Conservation (phyloP, 2,329 filamentous ascomycete species). For the Fusarium hainanense region DNA sequence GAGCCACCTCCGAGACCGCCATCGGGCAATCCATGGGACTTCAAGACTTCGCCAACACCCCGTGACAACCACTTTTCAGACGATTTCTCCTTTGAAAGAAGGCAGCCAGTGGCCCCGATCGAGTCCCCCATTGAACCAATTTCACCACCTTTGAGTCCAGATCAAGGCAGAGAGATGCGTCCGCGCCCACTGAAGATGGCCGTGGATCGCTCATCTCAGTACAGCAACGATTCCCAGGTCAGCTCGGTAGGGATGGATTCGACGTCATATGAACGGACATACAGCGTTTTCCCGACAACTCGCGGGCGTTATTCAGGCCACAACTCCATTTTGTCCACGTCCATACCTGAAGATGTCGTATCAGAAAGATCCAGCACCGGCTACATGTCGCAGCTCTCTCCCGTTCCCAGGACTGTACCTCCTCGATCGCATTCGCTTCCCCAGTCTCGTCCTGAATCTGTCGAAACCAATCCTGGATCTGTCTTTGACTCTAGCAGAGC, state of each 20-base stretch:
- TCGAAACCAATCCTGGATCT: conserved; percentile 42
- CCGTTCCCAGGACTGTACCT: conserved; percentile 26
- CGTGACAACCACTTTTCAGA: conserved; percentile 37
- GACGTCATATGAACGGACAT: conserved; percentile 36
- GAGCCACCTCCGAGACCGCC: conserved; percentile 51
- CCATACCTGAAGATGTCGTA: conserved; percentile 45
- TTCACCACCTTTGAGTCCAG: conserved; percentile 41
- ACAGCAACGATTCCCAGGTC: conserved; percentile 38
- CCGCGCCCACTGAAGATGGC: conserved; percentile 38
- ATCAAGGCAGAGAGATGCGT: conserved; percentile 21
- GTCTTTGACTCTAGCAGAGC: conserved; percentile 39
- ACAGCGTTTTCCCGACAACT: conserved; percentile 42
- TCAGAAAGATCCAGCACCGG: conserved; percentile 33
- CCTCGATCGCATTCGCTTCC: conserved; percentile 33
- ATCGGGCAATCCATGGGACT: conserved; percentile 58
- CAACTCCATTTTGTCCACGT: conserved; percentile 41
- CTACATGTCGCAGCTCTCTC: conserved; percentile 32
- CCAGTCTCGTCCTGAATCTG: conserved; percentile 43
- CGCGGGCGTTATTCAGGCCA: conserved; percentile 39
- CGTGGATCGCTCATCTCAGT: conserved; percentile 38
- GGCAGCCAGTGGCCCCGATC: conserved; percentile 39
- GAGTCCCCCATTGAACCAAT: conserved; percentile 41
- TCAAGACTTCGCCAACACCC: conserved; percentile 36
- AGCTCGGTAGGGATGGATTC: conserved; percentile 39
- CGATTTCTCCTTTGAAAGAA: conserved; percentile 42